Conservation (phyloP, 2,329 filamentous ascomycete genomes). For the Fusarium transvaalense region DNA sequence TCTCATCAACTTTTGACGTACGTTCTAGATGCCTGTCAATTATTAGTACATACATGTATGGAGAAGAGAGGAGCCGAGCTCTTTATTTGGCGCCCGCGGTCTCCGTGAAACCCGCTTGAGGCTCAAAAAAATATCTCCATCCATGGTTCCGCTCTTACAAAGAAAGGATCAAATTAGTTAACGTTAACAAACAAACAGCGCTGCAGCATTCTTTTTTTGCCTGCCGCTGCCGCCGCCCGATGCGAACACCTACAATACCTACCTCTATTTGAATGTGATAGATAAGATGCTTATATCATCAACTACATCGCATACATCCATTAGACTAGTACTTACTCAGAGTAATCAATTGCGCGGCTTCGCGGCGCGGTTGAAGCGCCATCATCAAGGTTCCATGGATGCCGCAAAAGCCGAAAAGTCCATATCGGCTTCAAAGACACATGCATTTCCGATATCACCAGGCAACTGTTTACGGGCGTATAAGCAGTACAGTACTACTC, state of each 20-base stretch:
- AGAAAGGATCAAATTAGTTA: conserved; percentile 7
- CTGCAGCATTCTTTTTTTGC: background rate
- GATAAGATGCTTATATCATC: conserved; percentile 10
- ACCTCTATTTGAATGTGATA: conserved; percentile 4
- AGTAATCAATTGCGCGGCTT: conserved; percentile 20
- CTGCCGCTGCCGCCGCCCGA: conserved; percentile 22
- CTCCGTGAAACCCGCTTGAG: conserved; percentile 27
- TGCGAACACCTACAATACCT: conserved; percentile 13
- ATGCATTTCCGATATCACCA: conserved; percentile 19
- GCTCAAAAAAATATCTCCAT: conserved; percentile 17
- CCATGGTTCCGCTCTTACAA: conserved; percentile 22
- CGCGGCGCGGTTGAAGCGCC: conserved; percentile 9
- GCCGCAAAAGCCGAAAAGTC: conserved; percentile 28
- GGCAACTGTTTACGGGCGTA: conserved; percentile 24
- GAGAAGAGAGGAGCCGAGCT: background rate
- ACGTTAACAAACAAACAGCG: no score
- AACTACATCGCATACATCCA: no score
- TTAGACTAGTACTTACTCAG: background rate
- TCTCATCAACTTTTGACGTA: background rate
- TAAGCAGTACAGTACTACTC: conserved; percentile 9
- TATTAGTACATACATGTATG: background rate
- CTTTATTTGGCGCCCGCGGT: conserved; percentile 9
- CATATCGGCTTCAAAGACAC: background rate
- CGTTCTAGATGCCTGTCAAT: background rate
- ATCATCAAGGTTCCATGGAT: conserved; percentile 19